Evolutionary conservation across 2,329 filamentous ascomycete genomes (phyloP).

Genomic region (Xylaria sp.): DNA sequence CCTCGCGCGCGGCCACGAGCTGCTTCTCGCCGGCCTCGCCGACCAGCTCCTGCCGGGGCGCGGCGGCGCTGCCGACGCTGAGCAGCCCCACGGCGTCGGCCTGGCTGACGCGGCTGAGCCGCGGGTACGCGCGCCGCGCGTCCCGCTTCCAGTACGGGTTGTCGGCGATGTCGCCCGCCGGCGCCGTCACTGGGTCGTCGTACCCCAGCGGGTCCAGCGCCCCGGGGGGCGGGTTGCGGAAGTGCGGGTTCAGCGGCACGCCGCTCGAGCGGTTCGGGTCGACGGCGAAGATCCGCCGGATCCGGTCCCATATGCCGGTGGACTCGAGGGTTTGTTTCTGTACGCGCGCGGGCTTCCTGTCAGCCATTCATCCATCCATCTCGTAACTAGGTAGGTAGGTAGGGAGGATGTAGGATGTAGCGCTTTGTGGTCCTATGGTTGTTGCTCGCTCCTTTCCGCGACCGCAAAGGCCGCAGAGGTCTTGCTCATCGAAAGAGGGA

Average conservation of each 20-base stretch:
- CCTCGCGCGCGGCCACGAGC: constrained; percentile 74
- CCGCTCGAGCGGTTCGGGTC: constrained; percentile 89
- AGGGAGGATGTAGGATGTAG: constrained; percentile 3
- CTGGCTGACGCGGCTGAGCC: constrained; percentile 78
- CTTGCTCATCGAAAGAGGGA: neutral
- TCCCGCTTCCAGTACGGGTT: constrained; percentile 98
- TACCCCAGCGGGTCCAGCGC: constrained; percentile 70
- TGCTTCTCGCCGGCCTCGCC: constrained; percentile 69
- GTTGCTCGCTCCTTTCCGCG: neutral
- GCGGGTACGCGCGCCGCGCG: constrained; percentile 78
- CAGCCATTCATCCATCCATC: too few species aligned
- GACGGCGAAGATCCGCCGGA: constrained; percentile 78
- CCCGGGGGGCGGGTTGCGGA: constrained; percentile 83
- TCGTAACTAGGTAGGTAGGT: neutral
- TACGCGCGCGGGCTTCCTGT: too few species aligned
- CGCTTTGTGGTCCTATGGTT: neutral
- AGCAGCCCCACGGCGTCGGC: constrained; percentile 84
- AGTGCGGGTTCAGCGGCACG: constrained; percentile 90
- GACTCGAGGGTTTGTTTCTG: constrained; percentile 98
- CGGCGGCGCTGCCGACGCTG: constrained; percentile 77
- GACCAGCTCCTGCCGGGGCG: constrained; percentile 81
- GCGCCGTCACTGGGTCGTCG: constrained; percentile 80
- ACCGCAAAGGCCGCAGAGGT: neutral
- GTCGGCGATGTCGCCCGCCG: constrained; percentile 85
- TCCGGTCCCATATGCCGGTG: constrained; percentile 80